Evolutionary conservation across 2,329 filamentous ascomycete species (phyloP), one percentile per base, ranked within the genome.

Genomic region (Chaetoscypha palmicola): DNA sequence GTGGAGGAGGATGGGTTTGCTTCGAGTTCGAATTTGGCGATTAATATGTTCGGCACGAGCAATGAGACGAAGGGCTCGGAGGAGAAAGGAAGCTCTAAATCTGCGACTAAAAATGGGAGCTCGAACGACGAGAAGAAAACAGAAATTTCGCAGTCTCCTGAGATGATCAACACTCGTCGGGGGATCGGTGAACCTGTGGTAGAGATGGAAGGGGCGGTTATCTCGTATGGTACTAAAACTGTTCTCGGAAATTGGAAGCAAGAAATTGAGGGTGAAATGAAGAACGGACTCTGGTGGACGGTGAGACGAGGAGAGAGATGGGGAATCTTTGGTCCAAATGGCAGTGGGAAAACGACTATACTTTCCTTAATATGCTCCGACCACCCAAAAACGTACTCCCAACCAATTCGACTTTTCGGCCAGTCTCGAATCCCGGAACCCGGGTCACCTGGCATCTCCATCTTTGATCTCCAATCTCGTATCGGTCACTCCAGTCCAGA

Each of bases 401-500:
- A 90, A 19, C 90, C 91, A 0, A 83, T 98, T 48, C 83, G 78
- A 54, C 72, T 96, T 11, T 97, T 98, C 61, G 88, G 89, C 1
- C 79, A 80, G 17, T 83, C 83, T 43, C 79, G 92, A 16, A 71
- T 96, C 0, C 89, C 91, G 0, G 77, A 84, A 43, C 75, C 77
- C 0, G 70, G 68, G 1, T 63, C 77, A 42, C 74, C 76, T 0
- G 89, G 87, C 0, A 79, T 97, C 24, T 94, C 87, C 0, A 84
- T 96, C 46, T 97, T 94, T 71, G 90, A 97, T 50, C 79, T 98
- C 5, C 92, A 97, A 62, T 74, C 81, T 0, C 81, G 86, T 19
- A 86, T 98, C 52, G 92, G 92, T 9, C 90, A 97, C 62, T 92
- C 89, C 0, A 94, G 87, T 49, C 92, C 92, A 0, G 92, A 97